Conservation (phyloP, 2,329 filamentous ascomycete genomes). For the Onygenales sp. region DNA sequence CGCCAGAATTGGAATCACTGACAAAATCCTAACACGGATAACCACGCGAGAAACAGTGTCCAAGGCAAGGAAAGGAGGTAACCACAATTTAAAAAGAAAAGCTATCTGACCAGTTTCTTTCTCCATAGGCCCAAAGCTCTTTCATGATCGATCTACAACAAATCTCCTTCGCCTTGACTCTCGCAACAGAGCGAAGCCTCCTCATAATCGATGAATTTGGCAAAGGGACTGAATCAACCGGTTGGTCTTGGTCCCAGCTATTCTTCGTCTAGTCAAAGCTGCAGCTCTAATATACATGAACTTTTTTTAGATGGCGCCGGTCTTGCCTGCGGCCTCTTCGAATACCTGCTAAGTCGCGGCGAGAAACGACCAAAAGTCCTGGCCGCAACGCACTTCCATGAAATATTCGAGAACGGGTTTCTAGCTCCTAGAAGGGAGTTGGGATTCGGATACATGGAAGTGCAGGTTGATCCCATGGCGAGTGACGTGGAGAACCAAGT, state of each 20-base stretch:
- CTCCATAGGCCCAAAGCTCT: conserved; percentile 47
- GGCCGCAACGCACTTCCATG: conserved; percentile 56
- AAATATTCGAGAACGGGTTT: conserved; percentile 44
- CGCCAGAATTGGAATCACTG: conserved; percentile 75
- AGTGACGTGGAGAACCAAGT: conserved; percentile 43
- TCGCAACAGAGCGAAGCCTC: conserved; percentile 67
- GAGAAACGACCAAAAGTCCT: conserved; percentile 48
- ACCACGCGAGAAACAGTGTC: conserved; percentile 63
- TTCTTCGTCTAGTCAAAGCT: background rate
- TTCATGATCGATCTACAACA: conserved; percentile 84
- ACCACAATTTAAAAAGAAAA: background rate
- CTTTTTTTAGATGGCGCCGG: conserved; percentile 49
- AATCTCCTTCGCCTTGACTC: conserved; percentile 63
- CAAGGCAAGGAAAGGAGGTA: conserved; percentile 25
- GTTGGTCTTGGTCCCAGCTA: conserved; percentile 17
- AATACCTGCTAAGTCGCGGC: conserved; percentile 44
- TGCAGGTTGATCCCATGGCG: conserved; percentile 33
- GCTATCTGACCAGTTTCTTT: background rate
- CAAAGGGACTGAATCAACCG: conserved; percentile 55
- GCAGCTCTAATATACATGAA: background rate
- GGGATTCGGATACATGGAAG: conserved; percentile 52
- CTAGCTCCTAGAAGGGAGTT: conserved; percentile 38
- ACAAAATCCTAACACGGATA: conserved; percentile 83
- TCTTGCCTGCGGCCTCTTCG: conserved; percentile 52
- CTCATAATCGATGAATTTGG: conserved; percentile 90